Evolutionary conservation across 2,329 filamentous ascomycete species (phyloP).

Genomic region (Pestalotiopsis sp.): DNA sequence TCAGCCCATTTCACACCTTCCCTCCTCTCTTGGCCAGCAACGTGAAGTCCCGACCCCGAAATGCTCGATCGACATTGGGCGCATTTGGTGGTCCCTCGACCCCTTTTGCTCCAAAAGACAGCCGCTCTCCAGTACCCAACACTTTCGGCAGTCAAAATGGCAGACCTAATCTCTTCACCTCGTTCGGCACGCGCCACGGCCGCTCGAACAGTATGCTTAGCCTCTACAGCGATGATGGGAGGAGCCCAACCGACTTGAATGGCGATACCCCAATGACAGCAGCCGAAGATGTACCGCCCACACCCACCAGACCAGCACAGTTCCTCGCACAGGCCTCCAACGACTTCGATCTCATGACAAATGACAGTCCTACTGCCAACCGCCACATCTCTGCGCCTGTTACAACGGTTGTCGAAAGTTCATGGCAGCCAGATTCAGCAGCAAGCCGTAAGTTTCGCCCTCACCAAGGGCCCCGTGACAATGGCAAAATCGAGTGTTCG

Average conservation of each 20-base stretch:
- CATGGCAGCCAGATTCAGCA: slow-evolving; percentile 26
- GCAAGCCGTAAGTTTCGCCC: slow-evolving; percentile 46
- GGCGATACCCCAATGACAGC: slow-evolving; percentile 31
- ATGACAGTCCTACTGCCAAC: slow-evolving; percentile 51
- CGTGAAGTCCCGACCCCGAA: slow-evolving; percentile 62
- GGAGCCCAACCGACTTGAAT: slow-evolving; percentile 52
- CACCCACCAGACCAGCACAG: slow-evolving; percentile 76
- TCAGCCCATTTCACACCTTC: slow-evolving; percentile 69
- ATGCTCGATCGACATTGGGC: slow-evolving; percentile 56
- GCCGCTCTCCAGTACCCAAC: slow-evolving; percentile 38
- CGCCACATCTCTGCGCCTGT: slow-evolving; percentile 44
- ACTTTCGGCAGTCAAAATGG: slow-evolving; percentile 60
- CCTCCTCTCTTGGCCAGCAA: slow-evolving; percentile 60
- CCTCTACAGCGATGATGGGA: slow-evolving; percentile 74
- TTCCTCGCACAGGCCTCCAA: slow-evolving; percentile 39
- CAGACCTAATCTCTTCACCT: slow-evolving; percentile 69
- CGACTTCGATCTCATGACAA: slow-evolving; percentile 38
- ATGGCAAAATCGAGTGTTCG: slow-evolving; percentile 18
- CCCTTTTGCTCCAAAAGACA: slow-evolving; percentile 69
- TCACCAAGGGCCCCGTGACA: slow-evolving; percentile 22
- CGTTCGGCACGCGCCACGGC: slow-evolving; percentile 47
- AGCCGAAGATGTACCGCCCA: slow-evolving; percentile 83
- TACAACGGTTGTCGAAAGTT: slow-evolving; percentile 38
- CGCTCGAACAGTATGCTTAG: slow-evolving; percentile 75
- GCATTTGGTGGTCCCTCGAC: slow-evolving; percentile 81